These are phyloP conservation scores for Verticillium klebahnii DNA, from an alignment of 2,329 filamentous ascomycete genomes.

Conservation along the genomic window DNA sequence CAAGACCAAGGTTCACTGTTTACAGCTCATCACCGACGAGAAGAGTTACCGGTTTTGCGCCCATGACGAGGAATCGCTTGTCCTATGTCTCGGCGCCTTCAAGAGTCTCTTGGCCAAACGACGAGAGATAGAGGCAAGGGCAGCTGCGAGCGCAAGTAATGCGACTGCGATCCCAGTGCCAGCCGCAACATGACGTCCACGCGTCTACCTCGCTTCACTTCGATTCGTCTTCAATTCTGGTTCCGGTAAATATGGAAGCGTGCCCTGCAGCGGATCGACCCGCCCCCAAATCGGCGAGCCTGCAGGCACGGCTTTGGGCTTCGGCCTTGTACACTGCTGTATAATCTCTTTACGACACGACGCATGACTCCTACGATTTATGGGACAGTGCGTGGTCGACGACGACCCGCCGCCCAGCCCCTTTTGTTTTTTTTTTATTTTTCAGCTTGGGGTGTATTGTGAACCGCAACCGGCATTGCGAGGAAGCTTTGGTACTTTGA, in stretches of 20 bases:
- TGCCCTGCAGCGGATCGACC: neutral
- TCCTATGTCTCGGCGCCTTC: constrained; percentile 82
- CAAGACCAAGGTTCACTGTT: constrained; percentile 76
- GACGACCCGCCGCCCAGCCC: neutral
- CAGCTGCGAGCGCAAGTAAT: constrained; percentile 41
- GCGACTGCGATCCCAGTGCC: neutral
- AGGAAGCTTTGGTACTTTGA: neutral
- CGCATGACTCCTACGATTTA: neutral
- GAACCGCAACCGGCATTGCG: neutral
- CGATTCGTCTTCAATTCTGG: neutral
- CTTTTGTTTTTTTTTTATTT: neutral
- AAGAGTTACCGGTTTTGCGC: constrained; percentile 77
- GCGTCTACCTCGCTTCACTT: neutral
- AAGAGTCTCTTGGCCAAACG: constrained; percentile 78
- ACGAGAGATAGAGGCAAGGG: constrained; percentile 55
- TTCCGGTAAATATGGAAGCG: neutral
- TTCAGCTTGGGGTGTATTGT: neutral
- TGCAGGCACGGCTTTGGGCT: neutral
- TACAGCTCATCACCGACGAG: constrained; percentile 93
- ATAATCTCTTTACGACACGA: neutral
- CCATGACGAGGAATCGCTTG: constrained; percentile 73
- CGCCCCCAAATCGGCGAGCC: neutral
- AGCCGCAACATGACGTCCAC: neutral
- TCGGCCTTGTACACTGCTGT: constrained; percentile 4
- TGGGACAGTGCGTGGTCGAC: neutral